Evolutionary conservation across 1,139 yeast species (phyloP).

Genomic region (Komagataea norvegica): DNA sequence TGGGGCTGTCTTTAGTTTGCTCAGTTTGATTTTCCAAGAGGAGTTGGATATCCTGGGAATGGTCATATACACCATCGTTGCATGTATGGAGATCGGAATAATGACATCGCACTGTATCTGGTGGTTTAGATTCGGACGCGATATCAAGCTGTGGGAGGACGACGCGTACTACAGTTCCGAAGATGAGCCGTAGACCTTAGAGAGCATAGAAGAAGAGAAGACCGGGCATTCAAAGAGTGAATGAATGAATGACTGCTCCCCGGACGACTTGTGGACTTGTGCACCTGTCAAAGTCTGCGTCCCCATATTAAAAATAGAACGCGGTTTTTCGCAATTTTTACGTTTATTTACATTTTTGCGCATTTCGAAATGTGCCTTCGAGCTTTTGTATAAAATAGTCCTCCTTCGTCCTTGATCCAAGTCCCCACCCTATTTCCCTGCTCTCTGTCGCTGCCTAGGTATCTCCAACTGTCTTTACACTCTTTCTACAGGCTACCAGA

Average conservation of each 20-base stretch:
- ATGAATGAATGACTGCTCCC: too few species aligned
- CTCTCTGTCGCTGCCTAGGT: neutral
- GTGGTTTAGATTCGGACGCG: constrained; percentile 45
- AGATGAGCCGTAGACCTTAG: too few species aligned
- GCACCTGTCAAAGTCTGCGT: too few species aligned
- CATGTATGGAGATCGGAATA: constrained; percentile 65
- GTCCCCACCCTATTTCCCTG: neutral
- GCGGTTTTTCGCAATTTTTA: too few species aligned
- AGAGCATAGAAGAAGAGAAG: too few species aligned
- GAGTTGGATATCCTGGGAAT: constrained; percentile 48
- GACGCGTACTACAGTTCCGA: too few species aligned
- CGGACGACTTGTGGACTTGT: too few species aligned
- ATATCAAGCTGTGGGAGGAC: constrained; percentile 1
- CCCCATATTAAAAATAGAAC: too few species aligned
- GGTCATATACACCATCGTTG: constrained; percentile 58
- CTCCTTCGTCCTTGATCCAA: neutral
- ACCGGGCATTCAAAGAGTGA: too few species aligned
- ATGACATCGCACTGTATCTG: constrained; percentile 57
- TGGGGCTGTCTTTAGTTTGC: constrained; percentile 71
- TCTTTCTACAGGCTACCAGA: neutral
- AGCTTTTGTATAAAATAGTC: neutral
- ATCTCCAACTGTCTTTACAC: constrained; percentile 3
- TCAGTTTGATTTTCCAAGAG: constrained; percentile 48
- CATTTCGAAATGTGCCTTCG: neutral
- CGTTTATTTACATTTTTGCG: too few species aligned